Conservation (phyloP, 805 yeast species). For the Ogataea allantospora region DNA sequence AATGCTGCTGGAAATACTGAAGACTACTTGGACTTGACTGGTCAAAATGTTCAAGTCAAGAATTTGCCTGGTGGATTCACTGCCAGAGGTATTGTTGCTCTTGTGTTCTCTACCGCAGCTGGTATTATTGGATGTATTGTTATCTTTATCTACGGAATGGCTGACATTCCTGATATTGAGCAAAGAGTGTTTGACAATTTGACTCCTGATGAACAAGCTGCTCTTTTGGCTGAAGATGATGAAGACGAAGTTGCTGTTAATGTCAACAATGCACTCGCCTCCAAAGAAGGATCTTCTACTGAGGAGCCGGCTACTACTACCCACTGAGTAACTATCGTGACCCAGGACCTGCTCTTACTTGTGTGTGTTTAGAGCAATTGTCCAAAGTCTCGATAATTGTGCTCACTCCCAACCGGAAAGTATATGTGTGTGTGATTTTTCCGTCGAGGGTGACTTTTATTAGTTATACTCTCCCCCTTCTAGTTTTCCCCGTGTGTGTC, state of each 20-base stretch:
- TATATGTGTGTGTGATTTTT: conserved; percentile 20
- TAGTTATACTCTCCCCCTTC: conserved; percentile 19
- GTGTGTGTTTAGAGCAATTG: conserved; percentile 11
- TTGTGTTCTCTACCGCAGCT: conserved; percentile 84
- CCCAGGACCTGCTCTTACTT: conserved; percentile 1
- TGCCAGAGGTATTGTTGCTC: conserved; percentile 90
- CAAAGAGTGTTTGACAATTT: conserved; percentile 57
- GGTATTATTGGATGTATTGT: conserved; percentile 79
- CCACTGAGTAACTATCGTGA: background rate
- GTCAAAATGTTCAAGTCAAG: conserved; percentile 68
- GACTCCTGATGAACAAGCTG: conserved; percentile 43
- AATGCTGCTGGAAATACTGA: conserved; percentile 86
- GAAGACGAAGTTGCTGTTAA: conserved; percentile 31
- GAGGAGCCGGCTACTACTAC: background rate
- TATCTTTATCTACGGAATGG: conserved; percentile 80
- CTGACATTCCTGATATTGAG: conserved; percentile 74
- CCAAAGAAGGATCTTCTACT: conserved; percentile 6
- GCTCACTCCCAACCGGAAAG: conserved; percentile 9
- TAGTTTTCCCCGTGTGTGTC: conserved; percentile 7
- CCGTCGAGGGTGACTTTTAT: conserved; percentile 19
- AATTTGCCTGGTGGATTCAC: conserved; percentile 87
- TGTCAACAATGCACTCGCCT: conserved; percentile 29
- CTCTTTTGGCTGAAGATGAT: conserved; percentile 35
- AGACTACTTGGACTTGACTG: conserved; percentile 64
- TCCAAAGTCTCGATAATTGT: background rate